These are phyloP conservation scores for Haplosporangium gracile DNA, from an alignment of 192 early-diverging fungal genomes.

Conservation along the genomic window DNA sequence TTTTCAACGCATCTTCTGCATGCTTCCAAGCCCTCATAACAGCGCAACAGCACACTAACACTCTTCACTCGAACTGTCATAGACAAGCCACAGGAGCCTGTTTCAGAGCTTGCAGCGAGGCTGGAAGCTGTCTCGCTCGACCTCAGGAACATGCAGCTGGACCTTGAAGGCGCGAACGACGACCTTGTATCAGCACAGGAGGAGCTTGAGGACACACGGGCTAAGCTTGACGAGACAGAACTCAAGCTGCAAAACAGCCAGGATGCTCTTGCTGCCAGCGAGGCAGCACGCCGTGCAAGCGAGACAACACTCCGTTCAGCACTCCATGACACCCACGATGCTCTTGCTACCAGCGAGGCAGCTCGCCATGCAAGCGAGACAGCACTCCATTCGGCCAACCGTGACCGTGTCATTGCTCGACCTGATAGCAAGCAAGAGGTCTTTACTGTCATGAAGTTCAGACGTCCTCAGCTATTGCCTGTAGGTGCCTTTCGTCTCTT, in stretches of 20 bases:
- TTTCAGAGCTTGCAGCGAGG: slow-evolving; percentile 19
- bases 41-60: slow-evolving; percentile 9
- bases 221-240: slow-evolving; percentile 23
- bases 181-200: slow-evolving; percentile 21
- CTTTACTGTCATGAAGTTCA: slow-evolving; percentile 25
- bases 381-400: no score
- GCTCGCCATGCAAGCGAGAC: no score
- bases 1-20: no score
- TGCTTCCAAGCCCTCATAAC: slow-evolving; percentile 8
- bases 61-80: background rate
- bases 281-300: slow-evolving; percentile 27
- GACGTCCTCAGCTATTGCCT: slow-evolving; percentile 22
- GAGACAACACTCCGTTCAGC: no score
- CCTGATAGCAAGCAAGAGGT: slow-evolving; percentile 18
- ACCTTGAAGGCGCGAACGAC: slow-evolving; percentile 22
- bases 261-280: slow-evolving; percentile 18
- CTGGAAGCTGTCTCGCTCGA: slow-evolving; percentile 40
- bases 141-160: slow-evolving; percentile 29
- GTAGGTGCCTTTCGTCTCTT: slow-evolving; percentile 19
- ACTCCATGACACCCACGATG: no score
- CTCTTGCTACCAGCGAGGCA: no score
- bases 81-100: slow-evolving; percentile 8
- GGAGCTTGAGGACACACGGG: slow-evolving; percentile 15
- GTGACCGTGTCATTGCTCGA: slow-evolving; percentile 17
- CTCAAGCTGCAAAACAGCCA: slow-evolving; percentile 22